Evolutionary conservation across 768 basidiomycete genomes (phyloP).

Genomic region (Suillus tomentosus): DNA sequence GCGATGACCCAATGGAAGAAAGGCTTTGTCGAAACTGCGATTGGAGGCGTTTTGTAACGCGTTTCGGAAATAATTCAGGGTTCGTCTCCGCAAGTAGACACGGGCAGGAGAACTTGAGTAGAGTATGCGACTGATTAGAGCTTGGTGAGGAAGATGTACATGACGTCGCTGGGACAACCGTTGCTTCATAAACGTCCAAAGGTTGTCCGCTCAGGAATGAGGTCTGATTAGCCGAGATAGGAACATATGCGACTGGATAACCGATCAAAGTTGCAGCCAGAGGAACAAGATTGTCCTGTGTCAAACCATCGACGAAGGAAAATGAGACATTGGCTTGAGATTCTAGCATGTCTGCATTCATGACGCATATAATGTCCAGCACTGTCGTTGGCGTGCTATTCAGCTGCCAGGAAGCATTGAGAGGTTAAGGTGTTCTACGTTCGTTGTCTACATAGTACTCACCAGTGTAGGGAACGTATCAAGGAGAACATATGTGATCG

Average conservation of each 20-base stretch:
- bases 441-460: slow-evolving; percentile 9
- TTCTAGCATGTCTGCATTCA: slow-evolving; percentile 12
- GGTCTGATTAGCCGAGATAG: slow-evolving; percentile 38
- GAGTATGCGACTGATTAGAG: slow-evolving; percentile 30
- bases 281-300: slow-evolving; percentile 41
- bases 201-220: slow-evolving; percentile 47
- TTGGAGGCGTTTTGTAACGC: slow-evolving; percentile 34
- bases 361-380: slow-evolving; percentile 16
- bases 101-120: slow-evolving; percentile 65
- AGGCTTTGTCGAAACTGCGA: slow-evolving; percentile 39
- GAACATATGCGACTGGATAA: slow-evolving; percentile 60
- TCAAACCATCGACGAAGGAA: slow-evolving; percentile 31
- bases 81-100: slow-evolving; percentile 20
- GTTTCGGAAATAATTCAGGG: slow-evolving; percentile 19
- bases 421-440: neutral
- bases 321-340: slow-evolving; percentile 23
- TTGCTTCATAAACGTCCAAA: slow-evolving; percentile 52
- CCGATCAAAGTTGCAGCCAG: slow-evolving; percentile 62
- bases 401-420: slow-evolving; percentile 18
- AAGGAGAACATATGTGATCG: slow-evolving; percentile 24
- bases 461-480: slow-evolving; percentile 23
- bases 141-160: neutral
- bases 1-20: slow-evolving; percentile 20
- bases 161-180: slow-evolving; percentile 10
- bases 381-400: slow-evolving; percentile 17